Evolutionary conservation across 805 yeast species (phyloP), one percentile per base, ranked within the genome.

Genomic region (Jamesozyma lodderae): DNA sequence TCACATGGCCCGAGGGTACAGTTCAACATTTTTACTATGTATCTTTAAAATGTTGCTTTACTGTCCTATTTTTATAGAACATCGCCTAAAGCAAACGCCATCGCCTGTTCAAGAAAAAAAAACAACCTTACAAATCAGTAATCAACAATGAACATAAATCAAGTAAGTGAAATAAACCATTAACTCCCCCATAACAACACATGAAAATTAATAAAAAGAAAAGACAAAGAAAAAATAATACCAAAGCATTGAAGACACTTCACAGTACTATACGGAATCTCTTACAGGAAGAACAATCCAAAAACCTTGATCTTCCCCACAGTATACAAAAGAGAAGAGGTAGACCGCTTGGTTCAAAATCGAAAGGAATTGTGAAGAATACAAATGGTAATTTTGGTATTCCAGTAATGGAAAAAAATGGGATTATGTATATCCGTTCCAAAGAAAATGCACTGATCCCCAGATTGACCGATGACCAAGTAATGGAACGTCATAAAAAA

Each of bases 391-490:
- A 39, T 20, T 15, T 31, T 8, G 18, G 13, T 4, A 13, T 17
- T 5, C 15, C 20, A 8, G 15, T 19, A 11, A 18, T 14, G 14
- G 15, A 25, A 17, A 19, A 32, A 10, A 28, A 44, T 35, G 55
- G 51, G 11, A 35, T 51, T 4, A 42, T 43, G n/a, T 60, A 57
- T 34, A 52, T 57, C 1, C 45, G 51, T 47, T 59, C 65, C 2
- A 55, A 50, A 22, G 64, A 59, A 37, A 44, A 57, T 32, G 49
- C 44, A 26, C 32, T 50, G 31, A 59, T 57, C 20, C 64, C 60
- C 4, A 53, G 46, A 40, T 38, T 59, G 10, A 52, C 58, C 2
- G 64, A 60, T 34, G 57, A 53, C n/a, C 55, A 60, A 40, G 52
- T 59, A 2, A 46, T 59, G 52, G 52, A 46, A 35, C 50, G 55